Evolutionary conservation across 495 filamentous ascomycete species (phyloP).

Genomic region (Diplogelasinospora grovesii): DNA sequence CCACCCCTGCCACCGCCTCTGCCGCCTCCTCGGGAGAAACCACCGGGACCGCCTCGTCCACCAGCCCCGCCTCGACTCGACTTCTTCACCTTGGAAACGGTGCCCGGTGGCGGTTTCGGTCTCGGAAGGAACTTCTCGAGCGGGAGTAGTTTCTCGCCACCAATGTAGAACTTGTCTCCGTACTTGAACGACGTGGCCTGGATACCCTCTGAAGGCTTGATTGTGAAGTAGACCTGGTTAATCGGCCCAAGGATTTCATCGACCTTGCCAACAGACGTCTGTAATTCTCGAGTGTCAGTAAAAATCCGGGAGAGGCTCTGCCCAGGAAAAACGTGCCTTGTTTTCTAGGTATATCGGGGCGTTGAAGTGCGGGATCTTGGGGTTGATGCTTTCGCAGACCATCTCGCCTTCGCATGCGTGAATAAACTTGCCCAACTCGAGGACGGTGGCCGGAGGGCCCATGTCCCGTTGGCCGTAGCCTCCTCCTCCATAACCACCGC

Average conservation of each 20-base stretch:
- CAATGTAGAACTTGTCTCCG: slow-evolving; percentile 96
- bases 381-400: slow-evolving; percentile 86
- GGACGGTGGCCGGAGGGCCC: slow-evolving; percentile 46
- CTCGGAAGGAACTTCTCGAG: slow-evolving; percentile 94
- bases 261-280: slow-evolving; percentile 83
- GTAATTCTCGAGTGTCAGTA: slow-evolving; percentile 16
- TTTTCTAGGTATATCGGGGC: slow-evolving; percentile 98
- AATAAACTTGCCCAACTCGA: slow-evolving; percentile 86
- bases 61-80: slow-evolving; percentile 42
- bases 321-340: slow-evolving; percentile 51
- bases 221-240: slow-evolving; percentile 95
- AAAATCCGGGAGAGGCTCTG: background rate
- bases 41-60: slow-evolving; percentile 35
- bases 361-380: slow-evolving; percentile 98
- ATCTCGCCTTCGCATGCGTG: slow-evolving; percentile 96
- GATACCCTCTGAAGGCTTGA: slow-evolving; percentile 93
- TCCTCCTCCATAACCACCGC: no score
- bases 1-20: slow-evolving; percentile 27
- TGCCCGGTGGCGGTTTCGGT: slow-evolving; percentile 75
- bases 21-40: slow-evolving; percentile 43
- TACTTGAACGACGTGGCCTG: slow-evolving; percentile 87
- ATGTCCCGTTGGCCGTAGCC: slow-evolving; percentile 47
- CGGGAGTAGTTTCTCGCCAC: slow-evolving; percentile 86
- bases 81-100: slow-evolving; percentile 47
- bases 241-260: slow-evolving; percentile 93